A percentile compares a stretch with the other conserved stretches of the same genome.
Conservation (phyloP, 2,329 filamentous ascomycete genomes). For the Endocalyx cinctus region DNA sequence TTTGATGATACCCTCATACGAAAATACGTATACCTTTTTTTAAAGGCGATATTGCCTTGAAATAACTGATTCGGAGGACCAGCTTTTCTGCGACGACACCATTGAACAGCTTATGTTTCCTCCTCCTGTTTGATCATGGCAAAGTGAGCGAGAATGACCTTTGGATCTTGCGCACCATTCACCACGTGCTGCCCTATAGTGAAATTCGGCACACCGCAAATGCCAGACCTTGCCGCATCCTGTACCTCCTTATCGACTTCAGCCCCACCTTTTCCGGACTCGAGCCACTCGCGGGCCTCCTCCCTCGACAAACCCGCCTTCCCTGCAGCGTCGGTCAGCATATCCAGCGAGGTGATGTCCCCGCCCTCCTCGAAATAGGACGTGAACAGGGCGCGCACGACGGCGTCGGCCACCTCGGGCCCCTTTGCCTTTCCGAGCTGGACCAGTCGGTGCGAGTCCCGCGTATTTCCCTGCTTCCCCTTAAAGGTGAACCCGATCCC, state of each 20-base stretch:
- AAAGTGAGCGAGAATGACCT: slow-evolving; percentile 59
- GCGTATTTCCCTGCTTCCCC: slow-evolving; percentile 69
- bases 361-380: slow-evolving; percentile 55
- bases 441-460: slow-evolving; percentile 73
- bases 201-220: slow-evolving; percentile 65
- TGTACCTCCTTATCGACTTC: slow-evolving; percentile 47
- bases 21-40: too few species aligned
- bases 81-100: too few species aligned
- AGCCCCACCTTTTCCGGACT: slow-evolving; percentile 30
- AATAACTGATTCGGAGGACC: too few species aligned
- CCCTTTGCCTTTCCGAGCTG: slow-evolving; percentile 59
- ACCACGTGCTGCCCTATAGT: slow-evolving; percentile 57
- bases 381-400: slow-evolving; percentile 56
- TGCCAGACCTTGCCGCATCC: slow-evolving; percentile 37
- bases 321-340: slow-evolving; percentile 42
- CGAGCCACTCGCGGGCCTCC: slow-evolving; percentile 37
- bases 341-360: slow-evolving; percentile 50
- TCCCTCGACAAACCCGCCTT: slow-evolving; percentile 44
- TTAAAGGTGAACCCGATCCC: slow-evolving; percentile 71
- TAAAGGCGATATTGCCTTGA: too few species aligned
- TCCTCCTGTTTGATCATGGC: slow-evolving; percentile 37
- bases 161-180: slow-evolving; percentile 60
- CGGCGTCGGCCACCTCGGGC: slow-evolving; percentile 45
- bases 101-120: too few species aligned
- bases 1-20: too few species aligned